Percentiles rank a stretch among this genome's conserved stretches.
Evolutionary conservation across 2,329 filamentous ascomycete genomes (phyloP).

Genomic region (Ceratocystiopsis sp.): DNA sequence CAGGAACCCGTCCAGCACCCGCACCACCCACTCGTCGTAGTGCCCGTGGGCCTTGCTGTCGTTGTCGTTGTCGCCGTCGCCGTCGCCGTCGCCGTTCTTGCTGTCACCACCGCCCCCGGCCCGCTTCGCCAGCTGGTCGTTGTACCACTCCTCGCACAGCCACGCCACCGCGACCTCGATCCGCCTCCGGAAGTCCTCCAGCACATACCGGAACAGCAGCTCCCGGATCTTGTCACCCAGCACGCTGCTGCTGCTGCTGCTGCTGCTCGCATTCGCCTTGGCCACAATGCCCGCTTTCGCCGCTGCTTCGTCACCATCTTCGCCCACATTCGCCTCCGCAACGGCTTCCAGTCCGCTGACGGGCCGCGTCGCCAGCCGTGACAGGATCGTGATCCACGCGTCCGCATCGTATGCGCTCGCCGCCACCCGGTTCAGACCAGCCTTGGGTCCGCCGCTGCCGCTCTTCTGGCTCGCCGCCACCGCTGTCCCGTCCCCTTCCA

Average conservation of each 20-base stretch:
- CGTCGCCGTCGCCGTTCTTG: conserved; percentile 12
- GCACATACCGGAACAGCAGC: conserved; percentile 64
- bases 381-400: conserved; percentile 79
- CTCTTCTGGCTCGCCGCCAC: conserved; percentile 41
- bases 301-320: conserved; percentile 40
- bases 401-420: conserved; percentile 73
- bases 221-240: conserved; percentile 61
- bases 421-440: conserved; percentile 69
- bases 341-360: conserved; percentile 47
- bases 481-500: conserved; percentile 15
- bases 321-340: conserved; percentile 18
- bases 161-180: conserved; percentile 85
- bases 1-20: conserved; percentile 74
- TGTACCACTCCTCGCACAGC: conserved; percentile 98
- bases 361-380: conserved; percentile 67
- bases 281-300: conserved; percentile 1
- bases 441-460: conserved; percentile 27
- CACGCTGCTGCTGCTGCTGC: conserved; percentile 20
- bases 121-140: conserved; percentile 38
- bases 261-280: conserved; percentile 8
- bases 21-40: conserved; percentile 65
- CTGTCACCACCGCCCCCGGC: too few species aligned
- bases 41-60: conserved; percentile 28
- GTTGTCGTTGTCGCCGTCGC: neutral
- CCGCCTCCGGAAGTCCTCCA: conserved; percentile 79